phyloP scores from a whole-genome alignment of 176 grass and related monocot genomes.

The Triticum turgidum region DNA sequence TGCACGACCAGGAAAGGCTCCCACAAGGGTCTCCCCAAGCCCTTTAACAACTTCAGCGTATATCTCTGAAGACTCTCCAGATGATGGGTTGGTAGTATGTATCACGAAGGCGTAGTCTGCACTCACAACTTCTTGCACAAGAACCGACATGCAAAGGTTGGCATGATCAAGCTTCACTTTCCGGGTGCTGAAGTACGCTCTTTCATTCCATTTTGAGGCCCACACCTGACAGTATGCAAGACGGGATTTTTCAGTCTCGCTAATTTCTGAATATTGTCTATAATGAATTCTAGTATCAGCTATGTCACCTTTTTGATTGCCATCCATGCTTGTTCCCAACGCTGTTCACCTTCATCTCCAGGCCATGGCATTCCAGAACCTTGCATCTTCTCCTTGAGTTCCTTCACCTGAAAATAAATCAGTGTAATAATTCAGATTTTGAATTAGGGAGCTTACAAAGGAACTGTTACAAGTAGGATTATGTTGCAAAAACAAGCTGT shows the following conservation, averaged over 20 bases:
- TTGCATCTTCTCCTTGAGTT: conserved; percentile 80
- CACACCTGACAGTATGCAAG: conserved; percentile 63
- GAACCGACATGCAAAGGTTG: conserved; percentile 81
- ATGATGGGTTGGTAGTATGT: conserved; percentile 86
- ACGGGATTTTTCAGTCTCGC: background rate
- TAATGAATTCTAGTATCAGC: background rate
- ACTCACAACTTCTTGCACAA: conserved; percentile 87
- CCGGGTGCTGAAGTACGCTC: conserved; percentile 82
- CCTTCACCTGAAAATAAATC: conserved; percentile 49
- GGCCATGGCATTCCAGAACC: conserved; percentile 92
- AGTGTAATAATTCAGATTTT: background rate
- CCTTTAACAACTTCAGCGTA: conserved; percentile 97
- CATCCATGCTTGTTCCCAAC: conserved; percentile 86
- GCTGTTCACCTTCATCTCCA: conserved; percentile 73
- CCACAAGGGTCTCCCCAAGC: conserved; percentile 86
- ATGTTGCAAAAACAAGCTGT: background rate
- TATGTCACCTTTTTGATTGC: conserved; percentile 69
- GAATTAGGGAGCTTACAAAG: background rate
- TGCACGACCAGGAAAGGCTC: conserved; percentile 80
- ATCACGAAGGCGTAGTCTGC: conserved; percentile 98
- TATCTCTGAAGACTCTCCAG: conserved; percentile 78
- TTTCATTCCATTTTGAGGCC: conserved; percentile 98
- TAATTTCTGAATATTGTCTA: background rate
- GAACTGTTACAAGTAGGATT: background rate
- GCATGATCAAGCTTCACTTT: conserved; percentile 93